Percentiles rank a stretch among this genome's conserved stretches.
Evolutionary conservation across 768 basidiomycete species (phyloP).

Genomic region (Dioszegia aurantiaca): DNA sequence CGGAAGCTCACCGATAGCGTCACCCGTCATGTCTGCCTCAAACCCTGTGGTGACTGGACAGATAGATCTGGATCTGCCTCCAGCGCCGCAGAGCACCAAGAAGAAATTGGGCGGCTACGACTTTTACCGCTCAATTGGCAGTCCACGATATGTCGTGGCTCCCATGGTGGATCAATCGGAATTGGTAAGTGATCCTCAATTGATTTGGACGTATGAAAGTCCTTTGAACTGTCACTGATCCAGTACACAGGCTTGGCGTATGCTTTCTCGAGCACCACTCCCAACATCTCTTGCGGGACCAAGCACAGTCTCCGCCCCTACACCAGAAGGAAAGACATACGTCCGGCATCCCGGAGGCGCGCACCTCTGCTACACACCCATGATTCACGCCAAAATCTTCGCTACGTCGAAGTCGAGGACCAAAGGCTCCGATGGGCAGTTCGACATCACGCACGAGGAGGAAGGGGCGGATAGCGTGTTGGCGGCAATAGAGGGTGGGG

Average conservation of each 20-base stretch:
- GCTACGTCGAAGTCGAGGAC: slow-evolving; percentile 12
- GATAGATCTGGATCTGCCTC: neutral
- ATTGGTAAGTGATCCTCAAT: slow-evolving; percentile 61
- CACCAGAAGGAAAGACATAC: slow-evolving; percentile 17
- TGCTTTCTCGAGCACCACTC: slow-evolving; percentile 61
- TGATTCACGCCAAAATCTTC: slow-evolving; percentile 83
- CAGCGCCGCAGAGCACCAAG: neutral
- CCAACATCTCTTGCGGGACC: slow-evolving; percentile 39
- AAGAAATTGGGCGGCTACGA: slow-evolving; percentile 64
- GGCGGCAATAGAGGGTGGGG: slow-evolving; percentile 54
- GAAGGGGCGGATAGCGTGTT: slow-evolving; percentile 64
- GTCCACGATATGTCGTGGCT: slow-evolving; percentile 84
- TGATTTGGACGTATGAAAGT: no score
- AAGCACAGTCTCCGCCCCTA: slow-evolving; percentile 17
- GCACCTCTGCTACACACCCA: slow-evolving; percentile 89
- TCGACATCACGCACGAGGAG: slow-evolving; percentile 61
- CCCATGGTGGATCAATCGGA: slow-evolving; percentile 99
- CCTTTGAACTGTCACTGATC: no score
- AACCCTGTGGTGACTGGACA: neutral
- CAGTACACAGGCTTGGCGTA: slow-evolving; percentile 70
- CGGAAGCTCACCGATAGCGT: neutral
- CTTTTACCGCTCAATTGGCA: slow-evolving; percentile 75
- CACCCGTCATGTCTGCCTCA: neutral
- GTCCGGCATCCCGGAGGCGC: slow-evolving; percentile 31
- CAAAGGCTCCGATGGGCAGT: slow-evolving; percentile 35